Evolutionary conservation across 192 early-diverging fungal genomes (phyloP).

Genomic region (Entophlyctis luteolus): DNA sequence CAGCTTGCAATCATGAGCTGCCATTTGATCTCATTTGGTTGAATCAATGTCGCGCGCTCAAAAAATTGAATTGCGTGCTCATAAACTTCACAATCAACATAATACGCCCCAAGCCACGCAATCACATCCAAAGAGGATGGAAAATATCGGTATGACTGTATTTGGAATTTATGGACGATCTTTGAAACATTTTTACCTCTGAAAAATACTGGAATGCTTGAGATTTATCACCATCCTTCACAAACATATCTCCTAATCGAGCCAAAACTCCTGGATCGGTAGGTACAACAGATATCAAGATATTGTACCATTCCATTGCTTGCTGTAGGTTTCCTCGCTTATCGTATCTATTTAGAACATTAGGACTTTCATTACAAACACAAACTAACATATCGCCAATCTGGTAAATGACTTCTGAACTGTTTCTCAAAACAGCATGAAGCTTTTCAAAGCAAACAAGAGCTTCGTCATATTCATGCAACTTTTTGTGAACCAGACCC

Average conservation of each 20-base stretch:
- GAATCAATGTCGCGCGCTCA: constrained; percentile 46
- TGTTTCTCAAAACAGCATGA: constrained; percentile 52
- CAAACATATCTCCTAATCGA: constrained; percentile 49
- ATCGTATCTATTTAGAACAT: constrained; percentile 38
- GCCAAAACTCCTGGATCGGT: constrained; percentile 56
- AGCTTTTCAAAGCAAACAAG: constrained; percentile 58
- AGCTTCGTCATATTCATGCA: constrained; percentile 38
- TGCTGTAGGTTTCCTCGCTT: constrained; percentile 45
- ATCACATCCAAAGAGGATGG: constrained; percentile 55
- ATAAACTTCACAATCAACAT: constrained; percentile 61
- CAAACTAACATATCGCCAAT: constrained; percentile 55
- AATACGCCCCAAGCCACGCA: constrained; percentile 59
- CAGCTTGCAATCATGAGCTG: constrained; percentile 60
- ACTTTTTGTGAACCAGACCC: constrained; percentile 46
- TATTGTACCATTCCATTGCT: constrained; percentile 61
- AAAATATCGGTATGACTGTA: constrained; percentile 55
- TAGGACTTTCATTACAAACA: constrained; percentile 2
- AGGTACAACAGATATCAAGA: constrained; percentile 57
- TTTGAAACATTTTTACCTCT: constrained; percentile 36
- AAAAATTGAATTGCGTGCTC: constrained; percentile 61
- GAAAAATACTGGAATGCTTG: constrained; percentile 64
- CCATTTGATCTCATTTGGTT: constrained; percentile 55
- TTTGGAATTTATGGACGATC: neutral
- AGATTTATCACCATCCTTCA: constrained; percentile 49
- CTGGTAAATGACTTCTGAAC: constrained; percentile 56